A percentile compares a stretch with the other conserved stretches of the same genome.
phyloP scores from a whole-genome alignment of 1,284 basidiomycete genomes.

The Coniferiporia weirii region DNA sequence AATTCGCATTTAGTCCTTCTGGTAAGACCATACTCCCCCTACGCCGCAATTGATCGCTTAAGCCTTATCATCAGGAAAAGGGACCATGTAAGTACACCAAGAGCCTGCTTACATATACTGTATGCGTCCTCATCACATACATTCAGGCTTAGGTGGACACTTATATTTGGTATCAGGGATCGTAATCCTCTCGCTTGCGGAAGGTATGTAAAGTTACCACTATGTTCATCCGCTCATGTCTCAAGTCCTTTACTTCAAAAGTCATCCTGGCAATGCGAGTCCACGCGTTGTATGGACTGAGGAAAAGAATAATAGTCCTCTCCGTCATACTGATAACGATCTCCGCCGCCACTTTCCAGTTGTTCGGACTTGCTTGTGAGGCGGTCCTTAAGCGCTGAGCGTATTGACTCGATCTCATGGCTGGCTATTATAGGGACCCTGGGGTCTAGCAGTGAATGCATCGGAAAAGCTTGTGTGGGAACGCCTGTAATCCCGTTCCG shows the following conservation, averaged over 20 bases:
- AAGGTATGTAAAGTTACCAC: background rate
- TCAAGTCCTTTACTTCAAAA: background rate
- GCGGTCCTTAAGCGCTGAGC: background rate
- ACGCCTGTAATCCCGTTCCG: background rate
- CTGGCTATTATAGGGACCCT: background rate
- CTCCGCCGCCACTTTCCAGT: background rate
- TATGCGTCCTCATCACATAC: background rate
- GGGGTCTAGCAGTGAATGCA: background rate
- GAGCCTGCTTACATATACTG: no score
- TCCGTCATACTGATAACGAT: constrained; percentile 1
- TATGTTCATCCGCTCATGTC: background rate
- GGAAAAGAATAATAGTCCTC: background rate
- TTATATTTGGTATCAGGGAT: background rate
- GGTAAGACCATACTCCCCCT: background rate
- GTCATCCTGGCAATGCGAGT: constrained; percentile 1
- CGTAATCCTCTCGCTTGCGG: background rate
- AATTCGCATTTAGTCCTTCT: background rate
- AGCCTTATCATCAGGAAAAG: background rate
- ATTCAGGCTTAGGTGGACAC: constrained; percentile 3
- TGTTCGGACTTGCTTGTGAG: background rate
- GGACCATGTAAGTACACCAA: background rate
- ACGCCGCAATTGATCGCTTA: background rate
- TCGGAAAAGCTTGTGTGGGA: background rate
- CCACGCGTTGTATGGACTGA: constrained; percentile 1
- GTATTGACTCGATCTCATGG: no score